These are phyloP conservation scores for Rhizophagus prolifer DNA, from an alignment of 192 early-diverging fungal genomes.

Conservation along the genomic window DNA sequence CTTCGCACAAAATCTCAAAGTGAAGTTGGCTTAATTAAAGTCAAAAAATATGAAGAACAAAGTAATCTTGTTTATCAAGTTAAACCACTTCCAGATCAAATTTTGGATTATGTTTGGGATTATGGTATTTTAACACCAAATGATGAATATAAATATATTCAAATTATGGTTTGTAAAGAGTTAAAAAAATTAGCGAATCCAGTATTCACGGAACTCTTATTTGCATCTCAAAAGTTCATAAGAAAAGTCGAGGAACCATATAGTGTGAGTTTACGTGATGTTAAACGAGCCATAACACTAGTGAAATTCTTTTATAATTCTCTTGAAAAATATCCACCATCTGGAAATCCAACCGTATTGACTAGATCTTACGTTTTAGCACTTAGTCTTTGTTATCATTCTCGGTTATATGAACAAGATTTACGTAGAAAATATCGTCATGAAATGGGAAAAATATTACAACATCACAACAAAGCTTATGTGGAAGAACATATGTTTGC, in stretches of 20 bases:
- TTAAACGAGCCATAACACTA: conserved; percentile 19
- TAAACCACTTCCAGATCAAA: conserved; percentile 1
- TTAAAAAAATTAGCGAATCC: background rate
- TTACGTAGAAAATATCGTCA: background rate
- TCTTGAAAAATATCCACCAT: background rate
- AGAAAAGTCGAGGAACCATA: conserved; percentile 16
- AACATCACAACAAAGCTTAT: conserved; percentile 10
- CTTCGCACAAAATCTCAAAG: background rate
- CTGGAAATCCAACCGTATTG: background rate
- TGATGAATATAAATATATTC: background rate
- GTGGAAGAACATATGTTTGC: background rate
- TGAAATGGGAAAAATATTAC: conserved; percentile 14
- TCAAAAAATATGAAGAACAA: conserved; percentile 1
- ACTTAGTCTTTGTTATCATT: conserved; percentile 7
- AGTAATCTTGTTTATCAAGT: conserved; percentile 3
- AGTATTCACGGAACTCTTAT: background rate
- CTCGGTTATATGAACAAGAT: background rate
- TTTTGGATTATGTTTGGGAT: conserved; percentile 11
- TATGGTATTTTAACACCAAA: background rate
- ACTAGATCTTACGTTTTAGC: conserved; percentile 9
- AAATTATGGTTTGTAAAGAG: background rate
- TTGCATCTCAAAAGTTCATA: conserved; percentile 26
- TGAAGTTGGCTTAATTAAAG: background rate
- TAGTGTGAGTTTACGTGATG: conserved; percentile 30
- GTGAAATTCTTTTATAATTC: background rate